Conservation (phyloP, 352 stramenopile species). For the Phytophthora macrochlamydospora region DNA sequence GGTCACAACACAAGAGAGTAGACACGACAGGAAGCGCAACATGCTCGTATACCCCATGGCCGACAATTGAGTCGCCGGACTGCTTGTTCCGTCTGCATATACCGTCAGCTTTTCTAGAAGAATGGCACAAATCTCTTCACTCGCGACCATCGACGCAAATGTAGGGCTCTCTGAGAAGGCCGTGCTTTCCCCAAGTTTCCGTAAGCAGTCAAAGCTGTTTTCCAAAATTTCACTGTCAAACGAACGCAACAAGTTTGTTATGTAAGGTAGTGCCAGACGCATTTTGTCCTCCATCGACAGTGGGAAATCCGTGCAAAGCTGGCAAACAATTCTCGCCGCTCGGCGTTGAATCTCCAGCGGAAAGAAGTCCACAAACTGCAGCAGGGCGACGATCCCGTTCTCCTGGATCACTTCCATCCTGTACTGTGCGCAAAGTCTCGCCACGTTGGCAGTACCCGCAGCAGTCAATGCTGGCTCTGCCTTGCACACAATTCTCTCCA, state of each 20-base stretch:
- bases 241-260: slow-evolving; percentile 54
- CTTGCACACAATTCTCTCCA: slow-evolving; percentile 62
- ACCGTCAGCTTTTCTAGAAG: slow-evolving; percentile 39
- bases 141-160: slow-evolving; percentile 51
- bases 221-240: slow-evolving; percentile 62
- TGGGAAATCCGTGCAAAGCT: slow-evolving; percentile 56
- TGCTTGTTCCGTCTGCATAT: slow-evolving; percentile 19
- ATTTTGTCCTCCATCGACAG: slow-evolving; percentile 32
- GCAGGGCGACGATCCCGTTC: slow-evolving; percentile 68
- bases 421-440: slow-evolving; percentile 36
- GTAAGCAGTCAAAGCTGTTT: slow-evolving; percentile 54
- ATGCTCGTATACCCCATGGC: slow-evolving; percentile 44
- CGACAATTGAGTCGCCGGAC: slow-evolving; percentile 19
- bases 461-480: slow-evolving; percentile 10
- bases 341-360: slow-evolving; percentile 74
- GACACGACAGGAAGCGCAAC: slow-evolving; percentile 47
- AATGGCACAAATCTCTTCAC: slow-evolving; percentile 41
- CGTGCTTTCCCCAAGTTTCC: slow-evolving; percentile 51
- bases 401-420: slow-evolving; percentile 52
- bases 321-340: slow-evolving; percentile 54
- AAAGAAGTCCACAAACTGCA: slow-evolving; percentile 87
- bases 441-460: neutral
- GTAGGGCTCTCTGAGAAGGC: slow-evolving; percentile 38
- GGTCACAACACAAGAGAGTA: slow-evolving; percentile 35
- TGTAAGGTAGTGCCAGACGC: slow-evolving; percentile 43